phyloP scores from a whole-genome alignment of 495 filamentous ascomycete genomes.

The Lasiosphaeria ovina region DNA sequence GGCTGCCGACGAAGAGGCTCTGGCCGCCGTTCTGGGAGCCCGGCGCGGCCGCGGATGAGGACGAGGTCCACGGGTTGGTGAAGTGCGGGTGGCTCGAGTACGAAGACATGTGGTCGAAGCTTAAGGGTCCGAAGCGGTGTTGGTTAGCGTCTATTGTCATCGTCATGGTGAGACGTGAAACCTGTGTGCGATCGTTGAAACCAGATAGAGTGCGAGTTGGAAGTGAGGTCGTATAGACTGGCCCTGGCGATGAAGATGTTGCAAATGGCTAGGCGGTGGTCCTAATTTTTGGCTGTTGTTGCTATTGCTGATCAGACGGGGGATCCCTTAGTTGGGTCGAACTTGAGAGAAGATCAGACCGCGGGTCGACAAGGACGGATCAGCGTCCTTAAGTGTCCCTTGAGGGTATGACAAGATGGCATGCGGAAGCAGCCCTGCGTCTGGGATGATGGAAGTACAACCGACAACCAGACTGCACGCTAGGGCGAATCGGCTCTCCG shows the following conservation, averaged over 20 bases:
- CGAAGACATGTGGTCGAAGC: slow-evolving; percentile 70
- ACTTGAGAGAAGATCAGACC: slow-evolving; percentile 41
- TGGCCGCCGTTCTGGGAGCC: slow-evolving; percentile 41
- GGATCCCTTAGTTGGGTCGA: slow-evolving; percentile 39
- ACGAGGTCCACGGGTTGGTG: slow-evolving; percentile 84
- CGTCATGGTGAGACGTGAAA: slow-evolving; percentile 56
- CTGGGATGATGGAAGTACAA: slow-evolving; percentile 13
- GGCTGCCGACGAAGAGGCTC: slow-evolving; percentile 53
- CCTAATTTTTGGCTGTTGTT: slow-evolving; percentile 20
- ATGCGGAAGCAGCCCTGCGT: slow-evolving; percentile 35
- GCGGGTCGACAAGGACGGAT: slow-evolving; percentile 58
- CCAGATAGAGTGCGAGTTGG: slow-evolving; percentile 16
- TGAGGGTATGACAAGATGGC: slow-evolving; percentile 39
- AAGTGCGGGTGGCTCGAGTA: slow-evolving; percentile 72
- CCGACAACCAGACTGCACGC: slow-evolving; percentile 20
- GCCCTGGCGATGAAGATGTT: slow-evolving; percentile 21
- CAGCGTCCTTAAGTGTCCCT: slow-evolving; percentile 72
- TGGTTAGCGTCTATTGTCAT: slow-evolving; percentile 82
- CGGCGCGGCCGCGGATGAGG: slow-evolving; percentile 25
- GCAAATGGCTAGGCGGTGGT: slow-evolving; percentile 22
- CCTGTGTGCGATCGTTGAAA: not conserved
- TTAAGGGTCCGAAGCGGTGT: slow-evolving; percentile 69
- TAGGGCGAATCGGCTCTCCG: slow-evolving; percentile 41
- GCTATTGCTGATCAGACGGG: slow-evolving; percentile 51
- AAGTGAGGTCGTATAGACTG: slow-evolving; percentile 6